These are phyloP conservation scores for Rhazya stricta DNA, from an alignment of 257 asterid species.

Conservation along the genomic window DNA sequence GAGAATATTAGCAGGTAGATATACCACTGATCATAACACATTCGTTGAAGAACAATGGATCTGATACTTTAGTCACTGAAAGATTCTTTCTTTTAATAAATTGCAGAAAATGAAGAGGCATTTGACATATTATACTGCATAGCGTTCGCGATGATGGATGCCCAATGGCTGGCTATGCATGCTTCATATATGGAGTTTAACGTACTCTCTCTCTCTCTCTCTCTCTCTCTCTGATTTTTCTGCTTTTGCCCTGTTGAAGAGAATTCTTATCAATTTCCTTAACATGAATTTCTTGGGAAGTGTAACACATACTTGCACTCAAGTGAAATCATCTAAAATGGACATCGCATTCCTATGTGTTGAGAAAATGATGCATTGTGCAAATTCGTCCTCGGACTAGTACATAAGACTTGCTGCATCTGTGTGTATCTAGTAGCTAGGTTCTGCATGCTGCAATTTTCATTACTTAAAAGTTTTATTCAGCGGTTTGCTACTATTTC, in stretches of 20 bases:
- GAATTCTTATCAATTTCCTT: background rate
- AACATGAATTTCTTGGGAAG: background rate
- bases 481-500: too few relatives aligned
- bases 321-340: background rate
- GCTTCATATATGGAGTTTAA: conserved; percentile 98
- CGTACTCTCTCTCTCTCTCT: conserved; percentile 37
- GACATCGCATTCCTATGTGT: background rate
- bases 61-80: conserved; percentile 3
- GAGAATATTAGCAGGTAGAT: conserved; percentile 64
- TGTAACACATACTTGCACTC: background rate
- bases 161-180: conserved; percentile 97
- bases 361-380: background rate
- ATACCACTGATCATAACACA: background rate
- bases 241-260: background rate
- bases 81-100: conserved; percentile 6
- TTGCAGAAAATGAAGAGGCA: conserved; percentile 79
- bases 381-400: too few relatives aligned
- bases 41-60: background rate
- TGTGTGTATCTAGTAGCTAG: too few relatives aligned
- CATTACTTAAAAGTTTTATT: background rate
- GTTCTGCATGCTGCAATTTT: background rate
- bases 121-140: conserved; percentile 77
- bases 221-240: conserved; percentile 15
- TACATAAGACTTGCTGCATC: too few relatives aligned
- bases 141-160: conserved; percentile 88